Percentiles rank a stretch among this genome's conserved stretches.
Conservation (phyloP, 129 eudicot genomes). For the Scalesia atractyloides region DNA sequence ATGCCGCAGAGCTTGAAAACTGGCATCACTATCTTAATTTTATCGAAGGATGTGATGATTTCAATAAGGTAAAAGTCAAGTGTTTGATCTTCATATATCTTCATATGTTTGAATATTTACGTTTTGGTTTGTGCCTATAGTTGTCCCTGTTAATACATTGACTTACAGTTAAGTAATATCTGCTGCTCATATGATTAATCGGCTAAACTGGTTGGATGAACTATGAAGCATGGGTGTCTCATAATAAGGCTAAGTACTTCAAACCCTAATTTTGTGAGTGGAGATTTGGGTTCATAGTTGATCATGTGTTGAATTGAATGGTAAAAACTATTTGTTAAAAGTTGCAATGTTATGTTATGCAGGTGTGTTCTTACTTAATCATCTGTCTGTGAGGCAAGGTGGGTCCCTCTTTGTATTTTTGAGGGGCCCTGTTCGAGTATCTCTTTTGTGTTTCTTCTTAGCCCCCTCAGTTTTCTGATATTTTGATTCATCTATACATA, state of each 20-base stretch:
- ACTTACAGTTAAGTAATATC: constrained; percentile 99
- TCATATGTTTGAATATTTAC: constrained; percentile 30
- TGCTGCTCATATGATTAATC: constrained; percentile 91
- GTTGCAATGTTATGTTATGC: constrained; percentile 97
- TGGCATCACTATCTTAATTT: constrained; percentile 98
- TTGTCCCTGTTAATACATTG: constrained; percentile 84
- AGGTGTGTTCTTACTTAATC: constrained; percentile 98
- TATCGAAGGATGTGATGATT: constrained; percentile 80
- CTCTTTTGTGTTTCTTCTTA: constrained; percentile 76
- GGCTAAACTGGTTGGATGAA: constrained; percentile 97
- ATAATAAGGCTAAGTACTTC: constrained; percentile 99
- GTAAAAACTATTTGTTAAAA: constrained; percentile 62
- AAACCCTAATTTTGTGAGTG: constrained; percentile 94
- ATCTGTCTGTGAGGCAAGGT: constrained; percentile 95
- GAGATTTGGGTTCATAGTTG: constrained; percentile 80
- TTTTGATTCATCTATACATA: constrained; percentile 16
- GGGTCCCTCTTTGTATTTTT: constrained; percentile 92
- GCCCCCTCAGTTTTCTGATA: constrained; percentile 43
- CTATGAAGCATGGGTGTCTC: constrained; percentile 97
- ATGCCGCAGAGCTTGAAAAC: constrained; percentile 89
- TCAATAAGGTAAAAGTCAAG: constrained; percentile 75
- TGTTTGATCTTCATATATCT: constrained; percentile 27
- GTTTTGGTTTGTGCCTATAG: constrained; percentile 68
- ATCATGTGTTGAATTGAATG: constrained; percentile 63
- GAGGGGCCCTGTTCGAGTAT: constrained; percentile 99